Conservation (phyloP, 1,139 yeast species). For the Pichiaceae sp. region DNA sequence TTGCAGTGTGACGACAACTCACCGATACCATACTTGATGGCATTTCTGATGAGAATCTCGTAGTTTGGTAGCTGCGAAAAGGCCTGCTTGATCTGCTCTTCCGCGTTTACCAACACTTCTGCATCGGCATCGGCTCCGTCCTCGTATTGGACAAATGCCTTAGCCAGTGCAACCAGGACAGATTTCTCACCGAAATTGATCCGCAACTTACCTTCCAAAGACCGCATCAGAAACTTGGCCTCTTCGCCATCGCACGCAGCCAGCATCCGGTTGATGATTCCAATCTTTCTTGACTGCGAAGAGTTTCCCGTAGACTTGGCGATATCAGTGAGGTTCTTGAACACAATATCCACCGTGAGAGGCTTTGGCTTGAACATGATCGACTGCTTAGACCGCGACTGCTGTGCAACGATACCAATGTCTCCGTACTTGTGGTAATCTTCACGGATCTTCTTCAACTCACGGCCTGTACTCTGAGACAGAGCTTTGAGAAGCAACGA, state of each 20-base stretch:
- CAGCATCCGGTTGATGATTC: slow-evolving; percentile 70
- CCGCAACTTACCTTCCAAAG: slow-evolving; percentile 85
- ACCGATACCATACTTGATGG: slow-evolving; percentile 59
- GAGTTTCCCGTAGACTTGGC: slow-evolving; percentile 79
- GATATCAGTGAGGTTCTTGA: slow-evolving; percentile 63
- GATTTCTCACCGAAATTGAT: slow-evolving; percentile 94
- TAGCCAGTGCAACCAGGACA: slow-evolving; percentile 74
- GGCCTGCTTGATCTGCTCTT: slow-evolving; percentile 74
- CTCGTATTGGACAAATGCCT: slow-evolving; percentile 57
- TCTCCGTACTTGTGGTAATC: slow-evolving; percentile 83
- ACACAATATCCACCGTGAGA: slow-evolving; percentile 65
- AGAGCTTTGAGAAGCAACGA: slow-evolving; percentile 80
- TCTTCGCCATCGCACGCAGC: slow-evolving; percentile 85
- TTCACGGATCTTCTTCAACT: slow-evolving; percentile 56
- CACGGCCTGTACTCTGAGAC: slow-evolving; percentile 83
- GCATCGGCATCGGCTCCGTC: slow-evolving; percentile 23
- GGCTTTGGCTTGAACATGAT: slow-evolving; percentile 91
- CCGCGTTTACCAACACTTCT: slow-evolving; percentile 48
- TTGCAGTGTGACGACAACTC: slow-evolving; percentile 61
- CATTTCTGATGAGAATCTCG: slow-evolving; percentile 60
- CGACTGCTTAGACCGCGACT: slow-evolving; percentile 76
- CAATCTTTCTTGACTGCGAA: slow-evolving; percentile 71
- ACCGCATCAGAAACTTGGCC: slow-evolving; percentile 83
- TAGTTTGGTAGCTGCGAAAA: slow-evolving; percentile 91
- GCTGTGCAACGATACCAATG: slow-evolving; percentile 81